A percentile compares a stretch with the other conserved stretches of the same genome.
Evolutionary conservation across 1,284 basidiomycete species (phyloP).

Genomic region (Phaffia rhodozyma): DNA sequence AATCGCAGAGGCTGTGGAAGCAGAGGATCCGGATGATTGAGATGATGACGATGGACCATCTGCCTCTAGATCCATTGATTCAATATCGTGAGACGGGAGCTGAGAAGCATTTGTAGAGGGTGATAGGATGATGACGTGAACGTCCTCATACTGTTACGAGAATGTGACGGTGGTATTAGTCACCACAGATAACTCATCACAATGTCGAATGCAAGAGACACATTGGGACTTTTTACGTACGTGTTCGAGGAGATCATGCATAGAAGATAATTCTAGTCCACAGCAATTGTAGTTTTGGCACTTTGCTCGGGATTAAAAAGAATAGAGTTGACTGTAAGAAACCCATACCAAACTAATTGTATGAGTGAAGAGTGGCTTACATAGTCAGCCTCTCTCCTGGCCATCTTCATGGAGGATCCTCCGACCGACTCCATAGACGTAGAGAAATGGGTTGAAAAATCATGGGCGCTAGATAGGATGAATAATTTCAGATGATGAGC

Average conservation of each 20-base stretch:
- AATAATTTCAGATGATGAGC: background rate
- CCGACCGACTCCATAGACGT: slow-evolving; percentile 15
- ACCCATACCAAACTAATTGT: no score
- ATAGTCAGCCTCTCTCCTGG: slow-evolving; percentile 7
- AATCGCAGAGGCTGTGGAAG: background rate
- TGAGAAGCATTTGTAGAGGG: background rate
- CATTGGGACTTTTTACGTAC: no score
- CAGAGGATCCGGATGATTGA: background rate
- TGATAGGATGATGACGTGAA: slow-evolving; percentile 16
- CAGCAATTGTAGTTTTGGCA: slow-evolving; percentile 19
- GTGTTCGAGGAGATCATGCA: slow-evolving; percentile 16
- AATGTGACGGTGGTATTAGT: no score
- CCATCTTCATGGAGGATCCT: slow-evolving; percentile 15
- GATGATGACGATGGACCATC: slow-evolving; percentile 14
- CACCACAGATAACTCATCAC: no score
- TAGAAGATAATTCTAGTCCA: slow-evolving; percentile 16
- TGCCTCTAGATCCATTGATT: slow-evolving; percentile 18
- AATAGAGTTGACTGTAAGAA: no score
- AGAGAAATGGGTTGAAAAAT: slow-evolving; percentile 13
- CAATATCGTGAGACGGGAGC: slow-evolving; percentile 9
- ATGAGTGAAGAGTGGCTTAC: no score
- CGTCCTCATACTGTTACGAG: slow-evolving; percentile 14
- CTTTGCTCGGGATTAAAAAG: background rate
- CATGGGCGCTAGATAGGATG: background rate
- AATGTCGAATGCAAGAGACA: no score